Evolutionary conservation across 441 rosid genomes (phyloP).

Genomic region (Gossypium davidsonii): DNA sequence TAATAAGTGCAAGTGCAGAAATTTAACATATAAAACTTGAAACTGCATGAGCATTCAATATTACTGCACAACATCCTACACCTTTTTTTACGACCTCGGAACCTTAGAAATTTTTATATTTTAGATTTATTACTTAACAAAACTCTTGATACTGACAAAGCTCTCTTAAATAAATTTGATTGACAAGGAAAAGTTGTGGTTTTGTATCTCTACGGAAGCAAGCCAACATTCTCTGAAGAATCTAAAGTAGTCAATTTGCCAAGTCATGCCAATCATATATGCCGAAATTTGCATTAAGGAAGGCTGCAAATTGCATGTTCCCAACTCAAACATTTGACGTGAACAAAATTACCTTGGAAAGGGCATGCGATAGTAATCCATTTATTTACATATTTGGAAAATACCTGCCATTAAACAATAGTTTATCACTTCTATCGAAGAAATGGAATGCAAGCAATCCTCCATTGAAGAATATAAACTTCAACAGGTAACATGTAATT

Average conservation of each 20-base stretch:
- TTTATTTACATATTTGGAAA: slow-evolving; percentile 68
- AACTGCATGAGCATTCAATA: not conserved
- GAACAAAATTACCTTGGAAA: slow-evolving; percentile 62
- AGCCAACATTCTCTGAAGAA: not conserved
- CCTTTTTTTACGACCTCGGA: not conserved
- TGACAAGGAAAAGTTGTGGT: not conserved
- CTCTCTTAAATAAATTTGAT: not conserved
- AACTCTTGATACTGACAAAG: not conserved
- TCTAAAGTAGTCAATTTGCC: not conserved
- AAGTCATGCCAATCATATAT: not conserved
- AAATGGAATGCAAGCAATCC: slow-evolving; percentile 3
- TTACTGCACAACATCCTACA: not conserved
- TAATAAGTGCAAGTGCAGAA: not conserved
- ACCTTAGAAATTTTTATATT: not conserved
- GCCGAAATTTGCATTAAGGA: not conserved
- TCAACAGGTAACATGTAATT: not conserved
- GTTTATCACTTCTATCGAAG: slow-evolving; percentile 4
- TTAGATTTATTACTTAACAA: not conserved
- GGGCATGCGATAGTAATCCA: slow-evolving; percentile 88
- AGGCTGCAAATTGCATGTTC: not conserved
- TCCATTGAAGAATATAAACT: not conserved
- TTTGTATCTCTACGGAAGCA: not conserved
- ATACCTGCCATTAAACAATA: slow-evolving; percentile 41
- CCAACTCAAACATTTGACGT: not conserved
- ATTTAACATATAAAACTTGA: not conserved